Conservation (phyloP, 2,329 filamentous ascomycete species). For the Sporothrix globosa region DNA sequence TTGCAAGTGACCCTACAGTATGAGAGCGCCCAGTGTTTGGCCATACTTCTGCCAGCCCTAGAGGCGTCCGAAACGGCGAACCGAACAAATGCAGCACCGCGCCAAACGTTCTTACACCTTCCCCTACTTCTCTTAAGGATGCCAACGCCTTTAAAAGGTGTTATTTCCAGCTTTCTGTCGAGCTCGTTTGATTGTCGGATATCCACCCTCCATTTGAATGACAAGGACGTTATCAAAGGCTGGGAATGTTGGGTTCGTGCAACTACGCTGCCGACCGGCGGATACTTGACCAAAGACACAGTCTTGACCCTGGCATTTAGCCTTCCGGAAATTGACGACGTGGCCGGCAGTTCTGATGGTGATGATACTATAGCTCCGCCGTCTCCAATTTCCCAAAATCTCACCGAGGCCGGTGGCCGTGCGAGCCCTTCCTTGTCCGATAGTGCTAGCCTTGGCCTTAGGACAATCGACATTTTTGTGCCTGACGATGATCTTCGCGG, state of each 20-base stretch:
- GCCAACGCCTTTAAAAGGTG: constrained; percentile 55
- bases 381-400: not conserved
- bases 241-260: constrained; percentile 58
- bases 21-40: constrained; percentile 56
- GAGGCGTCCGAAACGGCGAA: constrained; percentile 29
- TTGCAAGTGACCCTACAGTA: constrained; percentile 56
- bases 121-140: constrained; percentile 60
- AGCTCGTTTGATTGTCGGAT: constrained; percentile 61
- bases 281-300: constrained; percentile 50
- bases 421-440: not conserved
- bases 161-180: constrained; percentile 56
- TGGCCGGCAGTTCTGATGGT: not conserved
- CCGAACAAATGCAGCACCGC: not conserved
- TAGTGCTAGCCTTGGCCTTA: constrained; percentile 43
- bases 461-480: constrained; percentile 57
- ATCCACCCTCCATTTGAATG: constrained; percentile 54
- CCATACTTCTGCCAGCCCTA: constrained; percentile 52
- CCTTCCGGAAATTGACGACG: not conserved
- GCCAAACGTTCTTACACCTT: constrained; percentile 49
- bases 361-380: not conserved
- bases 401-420: not conserved
- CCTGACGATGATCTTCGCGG: constrained; percentile 52
- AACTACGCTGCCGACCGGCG: constrained; percentile 44
- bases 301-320: constrained; percentile 56
- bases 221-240: constrained; percentile 52